Evolutionary conservation across 2,329 filamentous ascomycete genomes (phyloP), one percentile per base, ranked within the genome.

Genomic region (Phialophora chinensis): DNA sequence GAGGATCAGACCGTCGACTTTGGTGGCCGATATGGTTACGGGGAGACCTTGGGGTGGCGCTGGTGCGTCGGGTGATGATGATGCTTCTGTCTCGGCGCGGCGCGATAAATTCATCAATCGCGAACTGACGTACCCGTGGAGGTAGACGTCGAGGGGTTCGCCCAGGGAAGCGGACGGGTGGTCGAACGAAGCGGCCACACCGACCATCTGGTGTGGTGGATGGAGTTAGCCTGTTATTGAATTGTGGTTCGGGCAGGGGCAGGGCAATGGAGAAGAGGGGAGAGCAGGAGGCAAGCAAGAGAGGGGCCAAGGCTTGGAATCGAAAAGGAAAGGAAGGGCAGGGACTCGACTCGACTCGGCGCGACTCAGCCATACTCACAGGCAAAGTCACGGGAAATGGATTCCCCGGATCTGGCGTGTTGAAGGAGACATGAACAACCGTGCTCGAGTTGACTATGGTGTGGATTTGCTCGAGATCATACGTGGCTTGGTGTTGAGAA

Each of bases 51-150:
- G 14, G 14, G 17, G n/a, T 2, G 58, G 55, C 12, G 64, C 55
- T 8, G 14, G 17, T 12, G 76, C 75, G 35, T 73, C 71, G 4
- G 72, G 73, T 5, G 33, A 35, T 12, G 33, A 35, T 12, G 33
- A 35, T 35, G 33, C 1, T 11, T 82, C 31, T 1, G 35, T 52
- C 31, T 50, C 47, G 54, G 62, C 50, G 25, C 87, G 82, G 11
- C 88, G 90, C 83, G 93, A 90, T 38, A 96, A 82, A 7, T 89
- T 90, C 83, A 93, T 90, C 49, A 96, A 82, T 8, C 92, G 90
- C 0, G 88, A 88, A 66, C 88, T 90, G 71, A 93, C 88, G 77
- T 93, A 95, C 74, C 91, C 92, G 78, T 96, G 92, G 6, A 96
- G 84, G 77, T 96, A 96, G 68, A 90, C 83, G 65, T 92, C 88